Conservation (phyloP, 768 basidiomycete genomes). For the Stropharia rugosoannulata region DNA sequence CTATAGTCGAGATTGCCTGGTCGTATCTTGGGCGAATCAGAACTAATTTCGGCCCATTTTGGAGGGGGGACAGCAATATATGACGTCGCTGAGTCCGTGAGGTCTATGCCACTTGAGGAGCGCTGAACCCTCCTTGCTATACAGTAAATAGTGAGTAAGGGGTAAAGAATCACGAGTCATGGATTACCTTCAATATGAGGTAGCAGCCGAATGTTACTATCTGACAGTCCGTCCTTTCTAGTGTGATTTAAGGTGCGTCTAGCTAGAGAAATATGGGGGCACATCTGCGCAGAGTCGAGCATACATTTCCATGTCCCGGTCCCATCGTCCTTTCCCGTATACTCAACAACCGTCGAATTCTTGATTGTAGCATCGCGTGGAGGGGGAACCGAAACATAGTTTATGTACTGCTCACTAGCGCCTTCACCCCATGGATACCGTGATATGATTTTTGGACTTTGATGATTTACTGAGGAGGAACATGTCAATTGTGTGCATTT, state of each 20-base stretch:
- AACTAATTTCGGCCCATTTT: conserved; percentile 9
- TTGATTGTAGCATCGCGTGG: conserved; percentile 3
- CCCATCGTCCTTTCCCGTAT: conserved; percentile 7
- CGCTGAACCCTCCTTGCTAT: background rate
- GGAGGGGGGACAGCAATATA: conserved; percentile 13
- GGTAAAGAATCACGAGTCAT: no score
- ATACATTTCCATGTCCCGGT: conserved; percentile 12
- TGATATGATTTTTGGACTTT: background rate
- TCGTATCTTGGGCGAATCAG: conserved; percentile 2
- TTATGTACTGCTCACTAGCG: background rate
- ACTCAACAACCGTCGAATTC: conserved; percentile 10
- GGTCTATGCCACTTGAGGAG: background rate
- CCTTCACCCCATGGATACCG: conserved; percentile 2
- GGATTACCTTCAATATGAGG: no score
- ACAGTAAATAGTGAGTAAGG: no score
- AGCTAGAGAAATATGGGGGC: conserved; percentile 6
- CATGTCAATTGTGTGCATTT: no score
- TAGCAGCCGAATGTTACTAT: no score
- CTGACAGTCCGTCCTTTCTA: background rate
- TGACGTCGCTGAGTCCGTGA: conserved; percentile 13
- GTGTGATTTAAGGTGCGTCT: conserved; percentile 7
- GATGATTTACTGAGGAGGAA: background rate
- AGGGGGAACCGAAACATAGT: conserved; percentile 6
- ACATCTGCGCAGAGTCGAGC: background rate
- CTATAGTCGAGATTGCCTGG: no score